Percentiles rank a stretch among this genome's conserved stretches.
Conservation (phyloP, 257 asterid species). For the Solanum appendiculatum region DNA sequence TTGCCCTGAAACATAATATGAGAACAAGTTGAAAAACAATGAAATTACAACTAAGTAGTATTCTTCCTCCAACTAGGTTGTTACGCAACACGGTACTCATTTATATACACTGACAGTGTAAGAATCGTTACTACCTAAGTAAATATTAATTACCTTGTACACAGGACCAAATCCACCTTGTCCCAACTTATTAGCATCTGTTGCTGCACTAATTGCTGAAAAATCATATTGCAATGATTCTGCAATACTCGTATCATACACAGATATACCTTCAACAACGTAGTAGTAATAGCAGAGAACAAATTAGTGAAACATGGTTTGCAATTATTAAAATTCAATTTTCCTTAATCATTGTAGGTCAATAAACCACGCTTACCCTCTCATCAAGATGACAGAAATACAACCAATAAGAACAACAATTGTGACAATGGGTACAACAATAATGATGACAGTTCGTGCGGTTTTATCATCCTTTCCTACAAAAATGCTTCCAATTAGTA, state of each 20-base stretch:
- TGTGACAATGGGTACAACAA: too few species aligned
- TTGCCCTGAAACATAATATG: not conserved
- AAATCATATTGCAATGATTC: conserved; percentile 15
- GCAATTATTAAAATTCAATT: not conserved
- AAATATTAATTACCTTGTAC: not conserved
- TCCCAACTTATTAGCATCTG: conserved; percentile 7
- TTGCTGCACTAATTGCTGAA: not conserved
- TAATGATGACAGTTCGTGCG: too few species aligned
- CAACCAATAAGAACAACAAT: too few species aligned
- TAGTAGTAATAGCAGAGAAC: not conserved
- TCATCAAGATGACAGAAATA: too few species aligned
- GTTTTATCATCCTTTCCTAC: too few species aligned
- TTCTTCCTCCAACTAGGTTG: not conserved
- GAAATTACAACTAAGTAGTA: not conserved
- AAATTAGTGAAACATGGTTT: not conserved
- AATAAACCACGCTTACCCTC: not conserved
- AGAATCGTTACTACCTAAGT: not conserved
- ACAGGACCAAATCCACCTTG: conserved; percentile 17
- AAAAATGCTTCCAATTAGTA: too few species aligned
- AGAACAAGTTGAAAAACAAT: not conserved
- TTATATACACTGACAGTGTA: not conserved
- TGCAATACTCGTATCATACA: not conserved
- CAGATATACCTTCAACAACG: not conserved
- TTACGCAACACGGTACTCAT: not conserved
- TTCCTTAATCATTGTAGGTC: not conserved